Base-by-base conservation (phyloP, 768 basidiomycete genomes). In the Mycena venus region DNA sequence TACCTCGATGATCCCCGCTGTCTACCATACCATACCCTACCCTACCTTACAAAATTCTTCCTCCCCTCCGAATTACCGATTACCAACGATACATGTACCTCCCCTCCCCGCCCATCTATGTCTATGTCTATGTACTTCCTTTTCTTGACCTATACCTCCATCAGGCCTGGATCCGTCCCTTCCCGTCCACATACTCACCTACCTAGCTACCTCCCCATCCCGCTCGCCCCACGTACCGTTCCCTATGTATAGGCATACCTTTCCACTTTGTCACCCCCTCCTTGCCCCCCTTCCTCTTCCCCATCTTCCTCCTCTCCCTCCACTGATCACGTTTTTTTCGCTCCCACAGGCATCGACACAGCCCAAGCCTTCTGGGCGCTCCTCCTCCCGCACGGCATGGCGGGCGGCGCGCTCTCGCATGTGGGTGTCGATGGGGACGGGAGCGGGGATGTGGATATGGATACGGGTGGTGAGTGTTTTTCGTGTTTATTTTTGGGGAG, bases 291-390 rank as follows among this genome's bases (percentile, higher is more conserved):
- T n/a, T 40, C 49, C 29, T 32, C 23, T 49, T 15, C 21, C n/a
- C 15, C 49, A 8, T 62, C n/a, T 29, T 14, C 17, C 53, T n/a
- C n/a, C 42, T 36, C 38, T 14, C 1, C 27, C 15, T 17, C n/a
- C 36, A 8, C 47, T 47, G 55, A 47, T 49, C 15, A 58, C 32
- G 56, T 36, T 29, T 40, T 3, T 23, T 25, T 27, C 23, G n/a
- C n/a, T n/a, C n/a, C n/a, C 27, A 40, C 78, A 95, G 94, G 82
- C 17, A 83, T 91, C 70, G 95, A 96, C 0, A 90, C 88, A 21
- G 95, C 96, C 0, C 88, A 90, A 69, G 93, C 90, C 4, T 94
- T 95, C 79, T 96, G 96, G 96, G 82, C 79, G 23, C 85, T 96
- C n/a, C 88, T 97, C 27, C 84, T 97, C 44, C 91, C 93, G 4